Conservation (phyloP, 192 early-diverging fungal species). For the Geranomyces michiganensis region DNA sequence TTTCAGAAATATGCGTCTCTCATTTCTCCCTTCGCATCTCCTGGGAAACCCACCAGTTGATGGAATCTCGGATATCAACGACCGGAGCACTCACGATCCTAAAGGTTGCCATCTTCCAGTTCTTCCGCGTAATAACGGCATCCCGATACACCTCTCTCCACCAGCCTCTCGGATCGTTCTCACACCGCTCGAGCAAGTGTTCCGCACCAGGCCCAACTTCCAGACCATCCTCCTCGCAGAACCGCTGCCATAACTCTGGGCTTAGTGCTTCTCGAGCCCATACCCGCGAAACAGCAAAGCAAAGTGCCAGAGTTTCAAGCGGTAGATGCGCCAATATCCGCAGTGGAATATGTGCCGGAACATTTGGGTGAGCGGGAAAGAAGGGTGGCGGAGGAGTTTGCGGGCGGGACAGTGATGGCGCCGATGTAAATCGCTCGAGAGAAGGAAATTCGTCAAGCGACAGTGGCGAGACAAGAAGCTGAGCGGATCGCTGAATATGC, state of each 20-base stretch:
- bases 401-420: background rate
- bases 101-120: conserved; percentile 28
- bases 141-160: conserved; percentile 40
- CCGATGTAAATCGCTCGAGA: background rate
- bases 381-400: background rate
- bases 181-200: conserved; percentile 12
- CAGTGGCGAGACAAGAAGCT: background rate
- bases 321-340: conserved; percentile 9
- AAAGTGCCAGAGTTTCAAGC: background rate
- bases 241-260: conserved; percentile 1
- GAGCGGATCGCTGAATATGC: background rate
- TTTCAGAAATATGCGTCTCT: too few species aligned
- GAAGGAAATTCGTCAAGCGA: background rate
- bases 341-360: conserved; percentile 13
- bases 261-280: background rate
- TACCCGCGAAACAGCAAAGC: background rate
- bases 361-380: background rate
- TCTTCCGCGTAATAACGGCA: conserved; percentile 3
- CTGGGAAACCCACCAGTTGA: conserved; percentile 28
- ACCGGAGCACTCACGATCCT: conserved; percentile 13
- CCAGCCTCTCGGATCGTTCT: background rate
- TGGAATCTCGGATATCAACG: conserved; percentile 35
- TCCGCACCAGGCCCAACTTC: conserved; percentile 13
- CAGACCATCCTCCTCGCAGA: background rate
- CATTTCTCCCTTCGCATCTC: too few species aligned